Evolutionary conservation across 768 basidiomycete species (phyloP).

Genomic region (Asterophora parasitica): DNA sequence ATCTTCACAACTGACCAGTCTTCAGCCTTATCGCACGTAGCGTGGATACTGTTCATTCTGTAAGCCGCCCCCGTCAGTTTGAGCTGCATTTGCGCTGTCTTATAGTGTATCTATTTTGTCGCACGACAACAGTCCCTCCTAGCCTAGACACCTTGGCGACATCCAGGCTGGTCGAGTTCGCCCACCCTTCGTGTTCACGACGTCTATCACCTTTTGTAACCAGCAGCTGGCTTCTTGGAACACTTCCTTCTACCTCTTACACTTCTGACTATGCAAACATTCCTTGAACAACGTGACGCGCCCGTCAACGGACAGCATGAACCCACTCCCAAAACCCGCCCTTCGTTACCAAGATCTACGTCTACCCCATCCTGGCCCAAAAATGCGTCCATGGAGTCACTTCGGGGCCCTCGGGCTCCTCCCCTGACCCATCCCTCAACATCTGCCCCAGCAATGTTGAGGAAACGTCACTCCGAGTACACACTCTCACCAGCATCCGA

Average conservation of each 20-base stretch:
- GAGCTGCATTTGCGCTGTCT: not conserved
- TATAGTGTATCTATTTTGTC: not conserved
- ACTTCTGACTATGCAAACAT: conserved; percentile 7
- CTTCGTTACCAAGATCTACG: conserved; percentile 16
- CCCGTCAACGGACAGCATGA: conserved; percentile 2
- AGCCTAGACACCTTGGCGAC: not conserved
- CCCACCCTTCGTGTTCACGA: not conserved
- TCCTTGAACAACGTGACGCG: conserved; percentile 6
- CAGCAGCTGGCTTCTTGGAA: not conserved
- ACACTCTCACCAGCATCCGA: conserved; percentile 18
- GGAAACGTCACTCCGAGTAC: conserved; percentile 30
- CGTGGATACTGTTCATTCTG: not conserved
- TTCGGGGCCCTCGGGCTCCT: conserved; percentile 7
- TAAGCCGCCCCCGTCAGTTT: not conserved
- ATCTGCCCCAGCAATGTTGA: conserved; percentile 17
- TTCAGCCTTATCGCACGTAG: not conserved
- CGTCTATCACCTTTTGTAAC: not conserved
- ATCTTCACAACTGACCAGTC: conserved; percentile 1
- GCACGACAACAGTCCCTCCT: not conserved
- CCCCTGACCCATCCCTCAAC: conserved; percentile 1
- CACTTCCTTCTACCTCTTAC: not conserved
- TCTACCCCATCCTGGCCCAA: conserved; percentile 16
- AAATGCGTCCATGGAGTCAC: conserved; percentile 20
- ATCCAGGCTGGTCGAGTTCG: not conserved
- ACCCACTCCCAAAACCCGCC: conserved; percentile 2